Percentiles rank a stretch among this genome's conserved stretches.
phyloP scores from a whole-genome alignment of 139 green algal species.

The Tetraselmis chui region DNA sequence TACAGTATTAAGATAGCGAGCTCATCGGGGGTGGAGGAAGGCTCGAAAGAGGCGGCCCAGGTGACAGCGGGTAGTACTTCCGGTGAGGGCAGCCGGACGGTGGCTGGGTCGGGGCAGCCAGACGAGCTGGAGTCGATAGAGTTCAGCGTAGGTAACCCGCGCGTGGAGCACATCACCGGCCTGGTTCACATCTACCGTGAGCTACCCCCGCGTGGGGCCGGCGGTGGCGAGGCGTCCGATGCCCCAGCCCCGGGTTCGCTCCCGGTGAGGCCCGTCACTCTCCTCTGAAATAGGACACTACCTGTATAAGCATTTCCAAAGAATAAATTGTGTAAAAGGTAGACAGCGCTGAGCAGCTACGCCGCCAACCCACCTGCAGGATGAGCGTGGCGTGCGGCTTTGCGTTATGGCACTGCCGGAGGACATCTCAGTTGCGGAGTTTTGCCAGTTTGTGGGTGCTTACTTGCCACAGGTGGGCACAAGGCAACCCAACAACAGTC shows the following conservation, averaged over 20 bases:
- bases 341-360: background rate
- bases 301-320: background rate
- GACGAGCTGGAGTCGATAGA: conserved; percentile 11
- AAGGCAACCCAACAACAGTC: too few species aligned
- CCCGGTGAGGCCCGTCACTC: background rate
- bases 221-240: background rate
- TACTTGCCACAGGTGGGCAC: conserved; percentile 51
- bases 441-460: conserved; percentile 79
- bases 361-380: background rate
- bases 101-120: background rate
- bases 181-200: conserved; percentile 77
- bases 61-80: background rate
- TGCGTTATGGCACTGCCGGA: conserved; percentile 79
- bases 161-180: conserved; percentile 82
- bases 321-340: too few species aligned
- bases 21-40: background rate
- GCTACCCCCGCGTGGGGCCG: conserved; percentile 5
- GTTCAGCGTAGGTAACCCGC: conserved; percentile 78
- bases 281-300: background rate
- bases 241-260: background rate
- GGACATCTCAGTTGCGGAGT: conserved; percentile 83
- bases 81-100: background rate
- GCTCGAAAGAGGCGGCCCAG: background rate
- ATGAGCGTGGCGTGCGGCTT: conserved; percentile 33
- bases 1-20: background rate